Base-by-base conservation (phyloP, 495 filamentous ascomycete genomes). In the Talaromyces adpressus region DNA sequence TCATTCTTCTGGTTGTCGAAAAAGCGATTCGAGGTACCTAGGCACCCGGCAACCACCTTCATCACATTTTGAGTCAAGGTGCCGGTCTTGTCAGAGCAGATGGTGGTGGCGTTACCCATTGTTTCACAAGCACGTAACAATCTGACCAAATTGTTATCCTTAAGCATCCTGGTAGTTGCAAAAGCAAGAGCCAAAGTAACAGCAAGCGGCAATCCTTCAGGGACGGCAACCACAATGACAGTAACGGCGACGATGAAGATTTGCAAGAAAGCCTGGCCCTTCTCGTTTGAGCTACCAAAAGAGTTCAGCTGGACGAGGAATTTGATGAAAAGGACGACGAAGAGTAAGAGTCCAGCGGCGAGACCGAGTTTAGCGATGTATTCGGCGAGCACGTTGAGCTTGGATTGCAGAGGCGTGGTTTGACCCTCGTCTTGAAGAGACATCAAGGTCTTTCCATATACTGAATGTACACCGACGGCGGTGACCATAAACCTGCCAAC, bases 71-170 rank as follows among this genome's bases (percentile, higher is more conserved):
- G 87, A 0, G 91, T 94, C n/a, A 98, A 79, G 2, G 93, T 98
- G 62, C 93, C 93, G 0, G 93, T 98, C 73, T 98, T 98, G 77
- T 98, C 93, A 3, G 93, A 96, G 75, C 93, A 98, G 57, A 98
- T 91, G 1, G 91, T 93, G 0, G 93, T 96, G 4, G 93, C 93
- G 73, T 97, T 97, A 23, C 93, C 93, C 93, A 98, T 98, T n/a
- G 93, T 95, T 73, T 98, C 93, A 73, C 93, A 98, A 52, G 93
- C 93, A 68, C 91, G 88, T 45, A 98, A 80, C 62, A 93, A 84
- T 29, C 93, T 90, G 58, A 98, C 93, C 57, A 98, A 74, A 66
- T 97, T 97, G 75, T 96, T 93, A 68, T 97, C 93, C 72, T 90
- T 94, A 53, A 97, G 78, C 93, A 98, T 98, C 27, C 92, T 82